phyloP scores from a whole-genome alignment of 805 yeast genomes.

The Cyberlindnera xishuangbannaensis region DNA sequence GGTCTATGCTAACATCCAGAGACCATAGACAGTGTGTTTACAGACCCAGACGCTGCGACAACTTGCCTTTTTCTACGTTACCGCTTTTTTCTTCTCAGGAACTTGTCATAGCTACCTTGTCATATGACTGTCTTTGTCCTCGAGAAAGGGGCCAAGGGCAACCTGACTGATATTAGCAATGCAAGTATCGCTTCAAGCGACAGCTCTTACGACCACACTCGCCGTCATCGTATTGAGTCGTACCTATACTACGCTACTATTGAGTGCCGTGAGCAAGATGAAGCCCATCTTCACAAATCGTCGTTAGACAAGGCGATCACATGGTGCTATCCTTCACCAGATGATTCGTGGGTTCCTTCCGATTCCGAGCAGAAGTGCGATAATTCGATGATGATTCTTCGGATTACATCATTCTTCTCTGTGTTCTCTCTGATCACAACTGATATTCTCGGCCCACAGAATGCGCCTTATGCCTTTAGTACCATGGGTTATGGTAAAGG shows the following conservation, averaged over 20 bases:
- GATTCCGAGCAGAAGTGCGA: constrained; percentile 5
- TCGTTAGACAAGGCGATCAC: constrained; percentile 2
- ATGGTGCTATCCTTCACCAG: constrained; percentile 1
- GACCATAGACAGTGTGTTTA: too few species aligned
- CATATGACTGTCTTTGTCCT: too few species aligned
- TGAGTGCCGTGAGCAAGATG: constrained; percentile 2
- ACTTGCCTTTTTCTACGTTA: too few species aligned
- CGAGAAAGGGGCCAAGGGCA: too few species aligned
- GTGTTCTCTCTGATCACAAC: constrained; percentile 44
- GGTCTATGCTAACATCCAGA: too few species aligned
- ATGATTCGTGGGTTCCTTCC: constrained; percentile 6
- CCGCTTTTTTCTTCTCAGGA: too few species aligned
- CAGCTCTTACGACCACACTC: constrained; percentile 5
- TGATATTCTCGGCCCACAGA: constrained; percentile 42
- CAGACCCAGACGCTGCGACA: too few species aligned
- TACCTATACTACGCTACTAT: constrained; percentile 11
- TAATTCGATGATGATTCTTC: constrained; percentile 4
- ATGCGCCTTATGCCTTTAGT: constrained; percentile 40
- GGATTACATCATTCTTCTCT: constrained; percentile 17
- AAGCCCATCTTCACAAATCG: not conserved
- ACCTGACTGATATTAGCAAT: too few species aligned
- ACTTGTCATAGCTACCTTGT: too few species aligned
- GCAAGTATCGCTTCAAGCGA: too few species aligned
- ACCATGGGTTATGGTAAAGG: constrained; percentile 43
- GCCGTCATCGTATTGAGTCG: constrained; percentile 4